Evolutionary conservation across 75 land plant species (phyloP).

Genomic region (Ceratopteris richardii): DNA sequence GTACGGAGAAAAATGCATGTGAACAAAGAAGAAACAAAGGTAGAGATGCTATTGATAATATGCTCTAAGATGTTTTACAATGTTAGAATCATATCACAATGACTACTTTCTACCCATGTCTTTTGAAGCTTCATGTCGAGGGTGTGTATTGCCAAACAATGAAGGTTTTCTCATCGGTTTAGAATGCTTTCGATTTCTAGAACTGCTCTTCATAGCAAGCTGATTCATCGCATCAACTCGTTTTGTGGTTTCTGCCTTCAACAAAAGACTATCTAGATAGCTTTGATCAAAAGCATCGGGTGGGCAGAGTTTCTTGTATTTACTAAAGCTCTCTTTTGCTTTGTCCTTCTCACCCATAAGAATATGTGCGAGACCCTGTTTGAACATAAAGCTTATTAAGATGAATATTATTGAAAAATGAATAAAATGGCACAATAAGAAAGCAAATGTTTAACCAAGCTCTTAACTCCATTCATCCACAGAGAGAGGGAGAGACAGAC

Average conservation of each 20-base stretch:
- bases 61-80: too few species aligned
- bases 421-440: too few species aligned
- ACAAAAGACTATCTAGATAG: conserved; percentile 22
- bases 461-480: too few species aligned
- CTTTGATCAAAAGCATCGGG: conserved; percentile 11
- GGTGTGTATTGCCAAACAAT: too few species aligned
- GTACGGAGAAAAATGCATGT: too few species aligned
- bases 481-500: conserved; percentile 5
- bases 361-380: conserved; percentile 14
- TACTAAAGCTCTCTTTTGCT: conserved; percentile 9
- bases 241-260: conserved; percentile 10
- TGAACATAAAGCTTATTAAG: neutral
- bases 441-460: too few species aligned
- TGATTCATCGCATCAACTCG: neutral
- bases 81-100: too few species aligned
- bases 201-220: neutral
- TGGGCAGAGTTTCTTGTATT: conserved; percentile 8
- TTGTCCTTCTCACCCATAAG: conserved; percentile 10
- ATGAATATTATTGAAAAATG: neutral
- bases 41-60: too few species aligned
- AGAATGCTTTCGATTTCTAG: neutral
- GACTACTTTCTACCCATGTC: too few species aligned
- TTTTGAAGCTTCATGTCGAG: too few species aligned
- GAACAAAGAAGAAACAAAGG: too few species aligned
- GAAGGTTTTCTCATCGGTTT: neutral